Percentiles rank a stretch among this genome's conserved stretches.
These are phyloP conservation scores for Verticillium nonalfalfae DNA, from an alignment of 2,329 filamentous ascomycete species.

Conservation along the genomic window DNA sequence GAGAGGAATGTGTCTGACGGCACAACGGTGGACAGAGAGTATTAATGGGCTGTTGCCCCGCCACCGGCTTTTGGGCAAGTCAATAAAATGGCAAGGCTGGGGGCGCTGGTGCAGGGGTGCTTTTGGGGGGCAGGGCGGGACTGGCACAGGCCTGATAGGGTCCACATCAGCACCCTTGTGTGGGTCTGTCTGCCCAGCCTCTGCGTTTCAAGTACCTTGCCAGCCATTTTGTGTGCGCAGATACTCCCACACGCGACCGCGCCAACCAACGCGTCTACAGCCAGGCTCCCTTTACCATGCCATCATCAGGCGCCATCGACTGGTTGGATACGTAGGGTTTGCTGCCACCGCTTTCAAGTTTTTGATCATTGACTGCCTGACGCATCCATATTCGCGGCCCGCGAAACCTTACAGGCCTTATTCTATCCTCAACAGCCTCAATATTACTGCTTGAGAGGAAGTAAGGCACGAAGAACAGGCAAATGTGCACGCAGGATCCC, in stretches of 20 bases:
- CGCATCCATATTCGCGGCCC: no score
- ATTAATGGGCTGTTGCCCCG: conserved; percentile 38
- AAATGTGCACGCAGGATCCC: no score
- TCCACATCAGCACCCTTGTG: not conserved
- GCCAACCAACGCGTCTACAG: not conserved
- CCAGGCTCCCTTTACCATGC: not conserved
- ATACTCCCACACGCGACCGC: not conserved
- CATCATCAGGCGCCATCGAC: not conserved
- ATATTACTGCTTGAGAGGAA: no score
- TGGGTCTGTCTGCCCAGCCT: not conserved
- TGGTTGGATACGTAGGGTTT: not conserved
- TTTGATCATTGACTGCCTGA: not conserved
- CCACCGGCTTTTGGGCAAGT: conserved; percentile 30
- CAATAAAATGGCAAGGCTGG: conserved; percentile 30
- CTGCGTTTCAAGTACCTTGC: not conserved
- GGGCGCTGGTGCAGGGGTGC: conserved; percentile 5
- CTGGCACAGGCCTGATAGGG: not conserved
- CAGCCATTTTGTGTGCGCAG: not conserved
- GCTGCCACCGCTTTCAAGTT: not conserved
- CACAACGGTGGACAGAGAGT: not conserved
- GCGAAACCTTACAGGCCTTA: no score
- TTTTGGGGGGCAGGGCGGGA: not conserved
- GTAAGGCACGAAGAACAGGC: no score
- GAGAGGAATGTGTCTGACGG: not conserved
- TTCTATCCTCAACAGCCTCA: no score